Evolutionary conservation across 305 asterid species (phyloP).

Genomic region (Fraxinus angustifolia): DNA sequence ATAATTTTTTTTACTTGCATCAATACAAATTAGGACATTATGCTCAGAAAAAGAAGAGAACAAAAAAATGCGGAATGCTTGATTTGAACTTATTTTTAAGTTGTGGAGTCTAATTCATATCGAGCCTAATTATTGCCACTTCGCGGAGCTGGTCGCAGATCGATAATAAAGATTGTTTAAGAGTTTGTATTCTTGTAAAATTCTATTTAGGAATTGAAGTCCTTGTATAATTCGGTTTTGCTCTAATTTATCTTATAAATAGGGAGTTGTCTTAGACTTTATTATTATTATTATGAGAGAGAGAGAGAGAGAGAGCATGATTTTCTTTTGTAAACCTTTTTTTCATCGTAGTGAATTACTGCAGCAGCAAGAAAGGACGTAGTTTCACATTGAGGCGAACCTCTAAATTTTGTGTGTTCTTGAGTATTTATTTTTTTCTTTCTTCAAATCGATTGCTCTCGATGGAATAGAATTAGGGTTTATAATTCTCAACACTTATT

Average conservation of each 20-base stretch:
- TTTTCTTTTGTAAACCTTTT: neutral
- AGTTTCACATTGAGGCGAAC: neutral
- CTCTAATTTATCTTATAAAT: too few relatives aligned
- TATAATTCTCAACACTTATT: neutral
- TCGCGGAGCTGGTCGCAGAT: neutral
- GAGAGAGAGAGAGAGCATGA: neutral
- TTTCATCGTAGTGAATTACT: neutral
- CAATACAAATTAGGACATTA: neutral
- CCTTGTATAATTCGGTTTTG: neutral
- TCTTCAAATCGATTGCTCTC: neutral
- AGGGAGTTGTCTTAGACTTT: neutral
- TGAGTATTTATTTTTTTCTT: neutral
- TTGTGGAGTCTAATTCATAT: neutral
- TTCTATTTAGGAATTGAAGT: neutral
- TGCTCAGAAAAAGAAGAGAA: neutral
- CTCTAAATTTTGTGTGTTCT: too few relatives aligned
- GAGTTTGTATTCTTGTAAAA: neutral
- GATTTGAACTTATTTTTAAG: neutral
- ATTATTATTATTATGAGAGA: neutral
- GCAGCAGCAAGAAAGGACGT: neutral
- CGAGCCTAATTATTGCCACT: neutral
- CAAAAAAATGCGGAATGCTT: neutral
- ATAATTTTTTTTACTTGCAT: neutral
- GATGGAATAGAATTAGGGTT: neutral
- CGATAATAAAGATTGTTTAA: neutral